A percentile compares a stretch with the other conserved stretches of the same genome.
Conservation (phyloP, 345 rosid species). For the Arabis alpina region DNA sequence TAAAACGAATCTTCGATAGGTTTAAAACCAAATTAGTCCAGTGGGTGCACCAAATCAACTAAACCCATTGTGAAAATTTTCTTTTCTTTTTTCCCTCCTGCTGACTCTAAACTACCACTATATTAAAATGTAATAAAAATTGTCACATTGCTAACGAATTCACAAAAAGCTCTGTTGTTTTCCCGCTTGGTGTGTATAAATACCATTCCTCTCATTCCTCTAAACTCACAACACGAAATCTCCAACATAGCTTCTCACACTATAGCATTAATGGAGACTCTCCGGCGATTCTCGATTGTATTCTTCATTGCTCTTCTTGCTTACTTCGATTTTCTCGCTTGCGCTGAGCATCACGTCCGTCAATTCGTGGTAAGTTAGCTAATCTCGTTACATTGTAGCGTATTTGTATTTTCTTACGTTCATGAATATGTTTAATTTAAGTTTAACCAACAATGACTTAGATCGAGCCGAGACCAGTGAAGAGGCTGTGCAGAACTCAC, state of each 20-base stretch:
- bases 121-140: slow-evolving; percentile 19
- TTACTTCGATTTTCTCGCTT: slow-evolving; percentile 36
- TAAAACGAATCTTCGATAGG: slow-evolving; percentile 2
- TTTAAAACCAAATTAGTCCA: slow-evolving; percentile 33
- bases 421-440: background rate
- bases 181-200: slow-evolving; percentile 38
- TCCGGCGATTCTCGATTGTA: slow-evolving; percentile 12
- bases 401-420: slow-evolving; percentile 2
- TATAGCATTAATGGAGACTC: slow-evolving; percentile 40
- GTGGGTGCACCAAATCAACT: slow-evolving; percentile 50
- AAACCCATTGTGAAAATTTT: slow-evolving; percentile 20
- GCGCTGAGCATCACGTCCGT: slow-evolving; percentile 45
- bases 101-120: slow-evolving; percentile 38
- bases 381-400: slow-evolving; percentile 12
- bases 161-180: slow-evolving; percentile 26
- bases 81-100: slow-evolving; percentile 10
- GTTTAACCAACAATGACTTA: slow-evolving; percentile 22
- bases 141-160: slow-evolving; percentile 37
- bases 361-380: slow-evolving; percentile 41
- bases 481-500: slow-evolving; percentile 94
- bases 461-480: slow-evolving; percentile 70
- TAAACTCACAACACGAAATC: slow-evolving; percentile 30
- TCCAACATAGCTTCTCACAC: slow-evolving; percentile 14
- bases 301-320: slow-evolving; percentile 29
- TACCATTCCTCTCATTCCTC: slow-evolving; percentile 23